A percentile compares a stretch with the other conserved stretches of the same genome.
These are phyloP conservation scores for Hordeum marinum DNA, from an alignment of 176 grass and related monocot species.

Conservation along the genomic window DNA sequence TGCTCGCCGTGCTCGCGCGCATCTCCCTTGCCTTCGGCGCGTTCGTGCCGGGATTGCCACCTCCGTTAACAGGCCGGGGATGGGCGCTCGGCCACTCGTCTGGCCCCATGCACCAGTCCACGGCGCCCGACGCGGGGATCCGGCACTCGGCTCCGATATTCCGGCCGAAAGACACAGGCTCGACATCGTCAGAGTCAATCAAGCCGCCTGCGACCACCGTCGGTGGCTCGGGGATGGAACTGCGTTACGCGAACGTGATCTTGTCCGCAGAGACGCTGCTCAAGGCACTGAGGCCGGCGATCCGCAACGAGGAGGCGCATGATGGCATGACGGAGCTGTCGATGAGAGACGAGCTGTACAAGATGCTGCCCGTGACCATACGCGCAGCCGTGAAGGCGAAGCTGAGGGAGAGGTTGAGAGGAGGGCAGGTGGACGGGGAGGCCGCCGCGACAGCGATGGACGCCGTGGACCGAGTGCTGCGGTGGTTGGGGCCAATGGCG, in stretches of 20 bases:
- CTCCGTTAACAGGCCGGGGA: neutral
- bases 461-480: slow-evolving; percentile 33
- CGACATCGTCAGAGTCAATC: neutral
- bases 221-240: slow-evolving; percentile 58
- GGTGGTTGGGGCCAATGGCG: slow-evolving; percentile 73
- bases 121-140: neutral
- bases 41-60: slow-evolving; percentile 49
- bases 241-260: slow-evolving; percentile 70
- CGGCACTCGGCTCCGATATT: slow-evolving; percentile 74
- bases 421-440: slow-evolving; percentile 28
- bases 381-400: slow-evolving; percentile 47
- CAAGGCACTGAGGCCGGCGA: slow-evolving; percentile 16
- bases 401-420: slow-evolving; percentile 55
- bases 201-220: slow-evolving; percentile 45
- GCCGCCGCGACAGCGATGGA: slow-evolving; percentile 41
- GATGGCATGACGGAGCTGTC: slow-evolving; percentile 39
- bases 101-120: slow-evolving; percentile 35
- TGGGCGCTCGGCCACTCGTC: slow-evolving; percentile 32
- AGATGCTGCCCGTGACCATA: slow-evolving; percentile 67
- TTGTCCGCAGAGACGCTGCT: slow-evolving; percentile 42
- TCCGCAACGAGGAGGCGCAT: neutral
- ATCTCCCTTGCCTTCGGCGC: slow-evolving; percentile 48
- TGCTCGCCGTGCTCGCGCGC: slow-evolving; percentile 56
- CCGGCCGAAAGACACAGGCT: slow-evolving; percentile 6
- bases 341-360: slow-evolving; percentile 64